phyloP scores from a whole-genome alignment of 768 basidiomycete species.

The Lentinus brumalis region DNA sequence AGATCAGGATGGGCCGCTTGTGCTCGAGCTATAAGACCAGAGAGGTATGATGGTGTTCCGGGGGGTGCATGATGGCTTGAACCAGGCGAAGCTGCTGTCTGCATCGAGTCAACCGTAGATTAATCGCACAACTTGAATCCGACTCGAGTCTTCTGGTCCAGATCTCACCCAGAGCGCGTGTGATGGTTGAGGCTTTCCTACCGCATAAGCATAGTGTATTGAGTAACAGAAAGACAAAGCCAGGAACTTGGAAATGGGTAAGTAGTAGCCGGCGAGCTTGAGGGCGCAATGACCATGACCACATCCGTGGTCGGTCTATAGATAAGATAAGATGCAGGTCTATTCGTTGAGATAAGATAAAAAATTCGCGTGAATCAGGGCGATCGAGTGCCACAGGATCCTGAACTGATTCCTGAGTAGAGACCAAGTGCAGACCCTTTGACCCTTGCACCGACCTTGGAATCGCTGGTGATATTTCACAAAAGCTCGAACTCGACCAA shows the following conservation, averaged over 20 bases:
- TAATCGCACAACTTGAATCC: no score
- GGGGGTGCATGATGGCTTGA: background rate
- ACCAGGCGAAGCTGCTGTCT: background rate
- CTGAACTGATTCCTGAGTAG: no score
- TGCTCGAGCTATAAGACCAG: constrained; percentile 46
- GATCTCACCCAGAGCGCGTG: no score
- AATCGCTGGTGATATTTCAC: no score
- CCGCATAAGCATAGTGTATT: no score
- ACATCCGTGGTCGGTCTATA: background rate
- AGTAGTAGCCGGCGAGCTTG: no score
- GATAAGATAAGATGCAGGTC: constrained; percentile 1
- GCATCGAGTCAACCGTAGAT: background rate
- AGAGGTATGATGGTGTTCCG: constrained; percentile 28
- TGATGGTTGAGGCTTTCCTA: no score
- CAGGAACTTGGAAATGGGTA: no score
- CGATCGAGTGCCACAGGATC: background rate
- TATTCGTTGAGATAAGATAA: constrained; percentile 5
- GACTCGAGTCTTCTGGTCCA: no score
- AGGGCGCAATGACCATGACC: background rate
- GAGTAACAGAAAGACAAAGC: no score
- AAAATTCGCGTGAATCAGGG: constrained; percentile 7
- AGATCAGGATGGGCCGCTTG: constrained; percentile 47
- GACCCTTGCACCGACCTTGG: no score
- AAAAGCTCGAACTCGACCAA: background rate
- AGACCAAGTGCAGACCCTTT: no score